phyloP scores from a whole-genome alignment of 73 alveolate genomes.

The Tetrahymena thermophila region DNA sequence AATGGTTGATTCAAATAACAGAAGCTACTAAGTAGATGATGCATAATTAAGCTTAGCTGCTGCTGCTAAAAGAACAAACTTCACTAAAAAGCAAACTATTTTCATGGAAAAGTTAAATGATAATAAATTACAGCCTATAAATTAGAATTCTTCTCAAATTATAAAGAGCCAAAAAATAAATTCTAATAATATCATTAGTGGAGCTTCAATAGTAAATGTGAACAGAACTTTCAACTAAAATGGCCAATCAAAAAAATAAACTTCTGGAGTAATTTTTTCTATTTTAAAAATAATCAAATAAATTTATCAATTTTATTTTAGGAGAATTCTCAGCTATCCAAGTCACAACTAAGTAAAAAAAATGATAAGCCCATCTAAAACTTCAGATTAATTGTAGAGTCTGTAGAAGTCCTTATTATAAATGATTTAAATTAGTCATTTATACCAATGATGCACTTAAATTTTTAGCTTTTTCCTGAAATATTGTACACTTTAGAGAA shows the following conservation, averaged over 20 bases:
- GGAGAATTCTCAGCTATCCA: background rate
- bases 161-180: background rate
- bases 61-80: background rate
- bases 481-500: background rate
- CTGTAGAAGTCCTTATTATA: background rate
- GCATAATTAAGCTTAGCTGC: background rate
- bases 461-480: background rate
- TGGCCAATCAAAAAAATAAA: background rate
- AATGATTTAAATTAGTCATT: background rate
- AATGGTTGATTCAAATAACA: background rate
- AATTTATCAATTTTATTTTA: background rate
- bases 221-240: background rate
- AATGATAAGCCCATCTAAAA: background rate
- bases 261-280: background rate
- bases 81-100: background rate
- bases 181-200: background rate
- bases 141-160: background rate
- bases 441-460: background rate
- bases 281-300: too few relatives aligned
- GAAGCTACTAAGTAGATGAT: background rate
- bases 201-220: background rate
- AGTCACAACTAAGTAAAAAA: background rate
- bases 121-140: background rate
- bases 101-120: background rate
- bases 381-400: background rate